Evolutionary conservation across 169 alveolate genomes (phyloP).

Genomic region (Plasmodium adleri): DNA sequence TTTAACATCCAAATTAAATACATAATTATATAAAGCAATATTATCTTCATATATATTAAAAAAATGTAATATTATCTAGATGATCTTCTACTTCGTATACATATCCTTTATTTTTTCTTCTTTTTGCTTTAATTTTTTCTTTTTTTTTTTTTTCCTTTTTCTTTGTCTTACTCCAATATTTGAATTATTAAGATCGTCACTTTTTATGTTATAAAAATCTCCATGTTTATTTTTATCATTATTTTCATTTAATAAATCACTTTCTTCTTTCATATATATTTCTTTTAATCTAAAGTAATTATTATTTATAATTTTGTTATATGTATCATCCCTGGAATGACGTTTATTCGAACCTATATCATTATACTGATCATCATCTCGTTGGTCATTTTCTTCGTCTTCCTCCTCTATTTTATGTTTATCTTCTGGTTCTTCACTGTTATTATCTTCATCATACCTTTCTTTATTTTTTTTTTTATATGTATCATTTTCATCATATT

Average conservation of each 20-base stretch:
- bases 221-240: constrained; percentile 19
- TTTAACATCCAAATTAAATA: constrained; percentile 41
- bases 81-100: constrained; percentile 76
- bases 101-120: constrained; percentile 43
- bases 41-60: constrained; percentile 64
- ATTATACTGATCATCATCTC: too few species aligned
- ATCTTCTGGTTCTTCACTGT: neutral
- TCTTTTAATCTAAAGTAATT: constrained; percentile 69
- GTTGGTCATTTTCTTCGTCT: neutral
- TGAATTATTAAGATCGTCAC: neutral
- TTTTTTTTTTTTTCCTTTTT: constrained; percentile 58
- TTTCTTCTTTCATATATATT: constrained; percentile 59
- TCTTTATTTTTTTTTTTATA: neutral
- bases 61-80: constrained; percentile 52
- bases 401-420: neutral
- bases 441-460: neutral
- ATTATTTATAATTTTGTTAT: constrained; percentile 13
- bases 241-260: neutral
- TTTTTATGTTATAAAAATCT: neutral
- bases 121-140: constrained; percentile 41
- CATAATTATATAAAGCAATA: constrained; percentile 53
- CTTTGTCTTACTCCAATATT: constrained; percentile 47
- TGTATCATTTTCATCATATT: neutral
- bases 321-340: neutral
- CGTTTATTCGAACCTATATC: too few species aligned